Base-by-base conservation (phyloP, 495 filamentous ascomycete species). In the Xeromyces bisporus region DNA sequence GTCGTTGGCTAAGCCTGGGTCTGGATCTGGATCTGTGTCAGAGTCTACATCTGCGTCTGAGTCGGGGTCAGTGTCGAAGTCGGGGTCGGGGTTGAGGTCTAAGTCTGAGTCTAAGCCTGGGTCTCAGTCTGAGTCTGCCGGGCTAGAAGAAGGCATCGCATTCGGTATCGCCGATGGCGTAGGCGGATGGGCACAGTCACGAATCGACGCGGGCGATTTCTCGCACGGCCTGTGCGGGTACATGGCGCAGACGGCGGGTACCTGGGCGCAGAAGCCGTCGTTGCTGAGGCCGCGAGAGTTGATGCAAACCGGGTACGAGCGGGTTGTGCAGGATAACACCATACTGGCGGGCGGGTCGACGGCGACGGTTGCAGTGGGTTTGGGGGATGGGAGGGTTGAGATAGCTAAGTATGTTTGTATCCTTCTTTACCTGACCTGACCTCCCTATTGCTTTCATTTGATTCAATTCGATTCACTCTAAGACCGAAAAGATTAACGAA, bases 151-250 rank as follows among this genome's bases (percentile, higher is more conserved):
- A 8, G 45, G 55, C 4, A 41, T 64, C 17, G 85, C 87, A 0
- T 73, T 96, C 39, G 89, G 83, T 3, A 73, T 99, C 12, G 80
- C 86, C 28, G 89, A 96, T 46, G 89, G 89, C 6, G 89, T 99
- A 2, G 89, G 89, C 14, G 89, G 89, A 25, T 99, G 89, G 83
- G 67, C 73, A 26, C 81, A 93, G 39, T 80, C 73, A 23, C 82
- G 82, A 15, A 73, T 97, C 26, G 87, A 99, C 44, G 83, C 91
- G 11, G 82, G 84, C 7, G 78, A 94, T 50, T 94, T 99, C 52
- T 84, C 87, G 1, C 91, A 96, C 51, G 78, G 76, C n/a, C 63
- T 99, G 21, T 94, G 89, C 58, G 70, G 79, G 31, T 77, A 86
- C 44, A 94, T 94, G 80, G 84, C 81, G 1, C 57, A 67, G 21